Conservation (phyloP, 208 protist species). For the Trypanosomatidae sp. region DNA sequence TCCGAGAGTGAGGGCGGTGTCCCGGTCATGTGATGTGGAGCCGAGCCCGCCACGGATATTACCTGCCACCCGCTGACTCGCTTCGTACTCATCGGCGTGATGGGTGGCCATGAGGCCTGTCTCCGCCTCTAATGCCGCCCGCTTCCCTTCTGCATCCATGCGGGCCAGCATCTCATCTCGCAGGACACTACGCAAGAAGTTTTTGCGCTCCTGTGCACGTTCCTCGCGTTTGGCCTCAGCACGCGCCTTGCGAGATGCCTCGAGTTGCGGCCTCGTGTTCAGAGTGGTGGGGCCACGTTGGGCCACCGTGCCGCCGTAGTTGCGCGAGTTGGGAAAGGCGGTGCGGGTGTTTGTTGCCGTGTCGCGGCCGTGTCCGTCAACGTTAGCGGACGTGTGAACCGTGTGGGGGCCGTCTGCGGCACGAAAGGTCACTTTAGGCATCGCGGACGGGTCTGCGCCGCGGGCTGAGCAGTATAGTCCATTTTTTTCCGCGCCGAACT, state of each 20-base stretch:
- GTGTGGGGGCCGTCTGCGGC: conserved; percentile 40
- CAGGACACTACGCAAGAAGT: conserved; percentile 71
- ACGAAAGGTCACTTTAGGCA: conserved; percentile 36
- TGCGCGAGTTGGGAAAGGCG: conserved; percentile 61
- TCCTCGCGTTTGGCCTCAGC: conserved; percentile 41
- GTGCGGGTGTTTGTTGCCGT: conserved; percentile 30
- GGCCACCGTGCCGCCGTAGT: conserved; percentile 67
- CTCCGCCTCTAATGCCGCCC: conserved; percentile 44
- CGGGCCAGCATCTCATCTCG: conserved; percentile 71
- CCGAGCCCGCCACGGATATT: conserved; percentile 8
- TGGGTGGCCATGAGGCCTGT: conserved; percentile 51
- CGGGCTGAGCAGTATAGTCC: conserved; percentile 15
- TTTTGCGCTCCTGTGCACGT: conserved; percentile 65
- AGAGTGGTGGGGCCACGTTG: conserved; percentile 36
- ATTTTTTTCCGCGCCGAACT: conserved; percentile 16
- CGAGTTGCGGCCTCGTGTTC: conserved; percentile 27
- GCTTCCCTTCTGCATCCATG: conserved; percentile 53
- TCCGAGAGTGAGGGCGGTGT: conserved; percentile 39
- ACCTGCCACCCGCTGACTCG: conserved; percentile 12
- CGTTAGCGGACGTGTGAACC: conserved; percentile 19
- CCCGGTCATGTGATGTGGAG: conserved; percentile 24
- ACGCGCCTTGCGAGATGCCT: conserved; percentile 15
- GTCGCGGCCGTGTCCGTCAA: conserved; percentile 26
- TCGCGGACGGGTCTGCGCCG: conserved; percentile 6
- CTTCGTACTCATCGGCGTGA: conserved; percentile 52